phyloP scores from a whole-genome alignment of 1,284 basidiomycete genomes.

The Inonotus obliquus region DNA sequence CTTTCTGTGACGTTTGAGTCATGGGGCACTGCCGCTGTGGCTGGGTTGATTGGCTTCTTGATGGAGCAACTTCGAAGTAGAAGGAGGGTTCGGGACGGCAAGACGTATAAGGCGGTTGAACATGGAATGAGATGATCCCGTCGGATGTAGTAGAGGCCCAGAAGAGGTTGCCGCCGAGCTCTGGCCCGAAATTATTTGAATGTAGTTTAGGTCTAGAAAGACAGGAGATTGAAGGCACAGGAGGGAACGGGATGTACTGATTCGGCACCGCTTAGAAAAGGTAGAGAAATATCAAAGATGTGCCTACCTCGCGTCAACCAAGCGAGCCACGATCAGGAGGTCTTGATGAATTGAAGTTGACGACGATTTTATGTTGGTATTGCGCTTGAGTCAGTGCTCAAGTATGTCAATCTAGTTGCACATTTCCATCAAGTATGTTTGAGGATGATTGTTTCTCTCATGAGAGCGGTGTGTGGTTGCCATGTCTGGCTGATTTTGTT shows the following conservation, averaged over 20 bases:
- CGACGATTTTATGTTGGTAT: no score
- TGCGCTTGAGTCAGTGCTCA: no score
- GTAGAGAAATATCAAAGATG: not conserved
- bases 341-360: no score
- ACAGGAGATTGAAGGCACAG: not conserved
- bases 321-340: not conserved
- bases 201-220: not conserved
- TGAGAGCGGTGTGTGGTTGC: not conserved
- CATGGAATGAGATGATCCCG: conserved; percentile 43
- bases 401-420: no score
- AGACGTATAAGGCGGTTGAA: conserved; percentile 71
- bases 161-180: not conserved
- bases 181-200: not conserved
- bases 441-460: no score
- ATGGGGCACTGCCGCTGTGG: conserved; percentile 65
- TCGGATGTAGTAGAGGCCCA: not conserved
- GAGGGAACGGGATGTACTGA: not conserved
- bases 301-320: not conserved
- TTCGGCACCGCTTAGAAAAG: not conserved
- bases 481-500: not conserved
- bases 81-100: conserved; percentile 52
- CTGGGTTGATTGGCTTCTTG: conserved; percentile 47
- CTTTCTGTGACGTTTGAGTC: conserved; percentile 78
- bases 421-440: no score
- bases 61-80: conserved; percentile 38